A percentile compares a stretch with the other conserved stretches of the same genome.
These are phyloP conservation scores for Scolecobasidium constrictum DNA, from an alignment of 2,329 filamentous ascomycete genomes.

Conservation along the genomic window DNA sequence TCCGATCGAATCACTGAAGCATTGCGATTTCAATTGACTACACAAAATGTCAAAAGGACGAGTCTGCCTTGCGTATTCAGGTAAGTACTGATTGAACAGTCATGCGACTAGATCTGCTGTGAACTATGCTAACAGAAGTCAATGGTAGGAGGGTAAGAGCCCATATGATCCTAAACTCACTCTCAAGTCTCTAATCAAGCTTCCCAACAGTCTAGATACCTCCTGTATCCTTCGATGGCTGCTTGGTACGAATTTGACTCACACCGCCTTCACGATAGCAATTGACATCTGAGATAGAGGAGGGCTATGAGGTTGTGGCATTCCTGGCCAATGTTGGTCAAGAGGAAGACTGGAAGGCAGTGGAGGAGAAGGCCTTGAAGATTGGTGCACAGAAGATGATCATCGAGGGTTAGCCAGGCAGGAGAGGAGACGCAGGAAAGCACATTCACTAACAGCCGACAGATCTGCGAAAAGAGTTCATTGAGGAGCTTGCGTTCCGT, in stretches of 20 bases:
- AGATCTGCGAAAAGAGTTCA: slow-evolving; percentile 65
- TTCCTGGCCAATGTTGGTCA: slow-evolving; percentile 50
- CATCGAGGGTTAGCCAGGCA: no score
- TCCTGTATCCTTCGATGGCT: slow-evolving; percentile 42
- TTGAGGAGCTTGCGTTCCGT: slow-evolving; percentile 70
- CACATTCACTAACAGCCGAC: no score
- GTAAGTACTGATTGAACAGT: neutral
- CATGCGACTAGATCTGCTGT: neutral
- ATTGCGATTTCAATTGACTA: no score
- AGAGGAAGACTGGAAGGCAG: slow-evolving; percentile 62
- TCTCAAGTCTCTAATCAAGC: neutral
- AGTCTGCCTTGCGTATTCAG: neutral
- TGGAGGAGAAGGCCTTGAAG: slow-evolving; percentile 60
- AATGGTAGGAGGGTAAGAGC: slow-evolving; percentile 1
- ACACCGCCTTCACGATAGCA: no score
- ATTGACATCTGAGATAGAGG: no score
- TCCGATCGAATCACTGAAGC: no score
- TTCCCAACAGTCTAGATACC: slow-evolving; percentile 41
- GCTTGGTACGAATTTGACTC: no score
- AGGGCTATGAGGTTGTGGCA: slow-evolving; percentile 52
- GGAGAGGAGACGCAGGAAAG: no score
- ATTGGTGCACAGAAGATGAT: slow-evolving; percentile 57
- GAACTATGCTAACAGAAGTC: neutral
- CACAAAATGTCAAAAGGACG: neutral
- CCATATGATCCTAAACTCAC: neutral